phyloP scores from a whole-genome alignment of 2,329 filamentous ascomycete species.

The Pseudogymnoascus sp. region DNA sequence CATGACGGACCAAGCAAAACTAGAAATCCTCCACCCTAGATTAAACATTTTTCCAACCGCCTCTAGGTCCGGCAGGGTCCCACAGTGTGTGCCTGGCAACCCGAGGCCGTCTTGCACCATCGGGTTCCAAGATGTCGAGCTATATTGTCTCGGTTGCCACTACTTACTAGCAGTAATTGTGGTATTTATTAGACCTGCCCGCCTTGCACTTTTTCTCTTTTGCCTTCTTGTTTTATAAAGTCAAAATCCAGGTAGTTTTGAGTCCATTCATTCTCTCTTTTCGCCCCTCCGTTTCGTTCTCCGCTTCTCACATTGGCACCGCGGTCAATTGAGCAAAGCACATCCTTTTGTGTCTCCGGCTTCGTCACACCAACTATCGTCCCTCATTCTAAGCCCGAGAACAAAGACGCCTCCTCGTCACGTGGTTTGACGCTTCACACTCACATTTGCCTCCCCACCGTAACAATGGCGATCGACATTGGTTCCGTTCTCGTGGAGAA shows the following conservation, averaged over 20 bases:
- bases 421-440: background rate
- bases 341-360: background rate
- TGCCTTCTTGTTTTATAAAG: background rate
- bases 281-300: background rate
- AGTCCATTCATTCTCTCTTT: constrained; percentile 3
- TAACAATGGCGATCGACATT: background rate
- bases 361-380: background rate
- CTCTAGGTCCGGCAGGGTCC: background rate
- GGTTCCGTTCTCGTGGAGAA: constrained; percentile 1
- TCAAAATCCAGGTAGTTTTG: constrained; percentile 2
- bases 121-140: background rate
- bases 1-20: constrained; percentile 1
- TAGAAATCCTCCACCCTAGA: background rate
- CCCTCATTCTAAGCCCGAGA: background rate
- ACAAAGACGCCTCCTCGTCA: background rate
- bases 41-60: background rate
- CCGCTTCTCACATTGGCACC: background rate
- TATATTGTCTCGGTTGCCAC: constrained; percentile 4
- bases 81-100: constrained; percentile 4
- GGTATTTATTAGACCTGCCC: constrained; percentile 4
- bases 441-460: background rate
- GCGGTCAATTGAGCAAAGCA: background rate
- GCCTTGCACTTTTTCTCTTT: background rate
- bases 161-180: constrained; percentile 1
- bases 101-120: constrained; percentile 5